Conservation (phyloP, 2,329 filamentous ascomycete genomes). For the Fusarium veterinarium region DNA sequence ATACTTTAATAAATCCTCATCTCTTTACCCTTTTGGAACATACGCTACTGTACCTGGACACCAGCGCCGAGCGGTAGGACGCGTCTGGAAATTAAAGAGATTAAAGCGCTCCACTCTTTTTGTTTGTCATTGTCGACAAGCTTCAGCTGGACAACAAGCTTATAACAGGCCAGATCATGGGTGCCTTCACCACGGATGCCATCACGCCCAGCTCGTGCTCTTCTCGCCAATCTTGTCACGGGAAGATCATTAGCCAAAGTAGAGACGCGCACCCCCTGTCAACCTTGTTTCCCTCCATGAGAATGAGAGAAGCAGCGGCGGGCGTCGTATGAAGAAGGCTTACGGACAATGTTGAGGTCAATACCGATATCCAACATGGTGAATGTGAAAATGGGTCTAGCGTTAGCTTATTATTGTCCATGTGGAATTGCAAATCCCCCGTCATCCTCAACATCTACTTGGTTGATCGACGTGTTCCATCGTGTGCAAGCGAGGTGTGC, state of each 20-base stretch:
- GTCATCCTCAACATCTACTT: slow-evolving; percentile 5
- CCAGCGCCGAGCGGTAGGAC: slow-evolving; percentile 28
- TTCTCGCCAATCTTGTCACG: slow-evolving; percentile 44
- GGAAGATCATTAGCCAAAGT: slow-evolving; percentile 42
- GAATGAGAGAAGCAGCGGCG: slow-evolving; percentile 3
- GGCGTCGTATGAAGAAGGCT: slow-evolving; percentile 3
- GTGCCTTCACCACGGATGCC: slow-evolving; percentile 5
- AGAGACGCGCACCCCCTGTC: slow-evolving; percentile 35
- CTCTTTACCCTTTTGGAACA: slow-evolving; percentile 26
- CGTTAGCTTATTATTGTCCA: neutral
- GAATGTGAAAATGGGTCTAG: slow-evolving; percentile 2
- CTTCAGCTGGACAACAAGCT: slow-evolving; percentile 19
- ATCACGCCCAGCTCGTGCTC: slow-evolving; percentile 27
- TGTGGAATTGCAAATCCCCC: slow-evolving; percentile 31
- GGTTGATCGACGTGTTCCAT: neutral
- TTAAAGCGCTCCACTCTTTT: slow-evolving; percentile 38
- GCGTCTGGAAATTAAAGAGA: slow-evolving; percentile 44
- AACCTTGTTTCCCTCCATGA: slow-evolving; percentile 20
- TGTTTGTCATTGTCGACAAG: slow-evolving; percentile 13
- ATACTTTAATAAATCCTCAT: slow-evolving; percentile 14
- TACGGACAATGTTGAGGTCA: neutral
- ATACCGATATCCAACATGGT: neutral
- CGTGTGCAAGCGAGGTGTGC: slow-evolving; percentile 12
- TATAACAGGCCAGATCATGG: neutral
- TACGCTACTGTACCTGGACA: slow-evolving; percentile 25